phyloP scores from a whole-genome alignment of 2,329 filamentous ascomycete genomes.

The Aureobasidium sp. region DNA sequence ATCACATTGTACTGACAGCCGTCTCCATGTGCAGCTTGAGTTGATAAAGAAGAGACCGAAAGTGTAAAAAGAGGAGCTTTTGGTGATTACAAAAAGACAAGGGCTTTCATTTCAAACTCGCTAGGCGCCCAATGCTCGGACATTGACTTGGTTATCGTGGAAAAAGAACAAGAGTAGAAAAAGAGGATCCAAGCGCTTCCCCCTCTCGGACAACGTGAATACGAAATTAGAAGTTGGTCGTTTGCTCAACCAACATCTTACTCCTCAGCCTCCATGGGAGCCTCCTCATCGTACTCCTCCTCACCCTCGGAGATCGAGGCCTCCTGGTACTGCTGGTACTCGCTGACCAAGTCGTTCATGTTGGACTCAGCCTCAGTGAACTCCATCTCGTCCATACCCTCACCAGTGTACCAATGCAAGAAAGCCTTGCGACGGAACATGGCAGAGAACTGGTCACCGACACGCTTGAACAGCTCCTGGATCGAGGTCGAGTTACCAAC shows the following conservation, averaged over 20 bases:
- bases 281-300: constrained; percentile 89
- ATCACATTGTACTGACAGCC: background rate
- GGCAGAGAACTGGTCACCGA: constrained; percentile 98
- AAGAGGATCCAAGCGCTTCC: constrained; percentile 12
- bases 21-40: background rate
- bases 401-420: constrained; percentile 99
- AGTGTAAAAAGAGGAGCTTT: background rate
- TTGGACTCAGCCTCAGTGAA: constrained; percentile 99
- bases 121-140: constrained; percentile 13
- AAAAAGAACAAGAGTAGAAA: constrained; percentile 10
- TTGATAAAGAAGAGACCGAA: no score
- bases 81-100: constrained; percentile 10
- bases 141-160: constrained; percentile 11
- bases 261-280: constrained; percentile 63
- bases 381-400: constrained; percentile 99
- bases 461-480: constrained; percentile 99
- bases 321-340: constrained; percentile 99
- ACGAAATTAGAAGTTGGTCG: constrained; percentile 3
- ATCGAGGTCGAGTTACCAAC: constrained; percentile 99
- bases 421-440: constrained; percentile 99
- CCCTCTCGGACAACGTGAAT: constrained; percentile 9
- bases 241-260: constrained; percentile 32
- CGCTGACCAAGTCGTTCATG: constrained; percentile 99
- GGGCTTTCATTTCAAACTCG: constrained; percentile 13
- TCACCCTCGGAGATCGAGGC: constrained; percentile 94